phyloP scores from a whole-genome alignment of 2,329 filamentous ascomycete species.

The Furcasterigmium sp. region DNA sequence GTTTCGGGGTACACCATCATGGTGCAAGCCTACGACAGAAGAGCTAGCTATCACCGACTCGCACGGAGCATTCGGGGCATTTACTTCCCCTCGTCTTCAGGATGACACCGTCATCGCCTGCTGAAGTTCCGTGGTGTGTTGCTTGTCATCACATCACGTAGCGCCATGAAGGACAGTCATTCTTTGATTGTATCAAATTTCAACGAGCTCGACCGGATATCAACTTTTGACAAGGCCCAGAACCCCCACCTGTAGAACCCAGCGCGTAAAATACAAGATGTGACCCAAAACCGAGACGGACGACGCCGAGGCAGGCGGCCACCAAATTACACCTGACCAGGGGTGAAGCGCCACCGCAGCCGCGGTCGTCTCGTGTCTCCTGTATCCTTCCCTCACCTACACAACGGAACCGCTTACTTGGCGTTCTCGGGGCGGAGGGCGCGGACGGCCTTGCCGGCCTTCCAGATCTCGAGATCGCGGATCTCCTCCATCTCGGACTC shows the following conservation, averaged over 20 bases:
- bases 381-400: no score
- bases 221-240: constrained; percentile 15
- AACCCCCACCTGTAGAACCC: constrained; percentile 21
- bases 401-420: constrained; percentile 47
- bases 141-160: no score
- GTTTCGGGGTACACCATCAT: no score
- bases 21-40: no score
- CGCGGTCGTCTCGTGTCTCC: no score
- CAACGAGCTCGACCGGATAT: constrained; percentile 12
- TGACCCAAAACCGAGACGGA: constrained; percentile 5
- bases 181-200: constrained; percentile 2
- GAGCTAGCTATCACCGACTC: no score
- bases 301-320: constrained; percentile 8
- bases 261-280: constrained; percentile 28
- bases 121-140: no score
- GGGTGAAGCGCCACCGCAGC: no score
- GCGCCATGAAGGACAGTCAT: no score
- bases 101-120: no score
- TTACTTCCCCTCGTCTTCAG: no score
- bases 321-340: constrained; percentile 4
- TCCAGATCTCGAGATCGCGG: constrained; percentile 97
- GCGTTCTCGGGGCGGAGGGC: constrained; percentile 83
- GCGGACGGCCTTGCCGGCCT: constrained; percentile 94
- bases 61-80: no score
- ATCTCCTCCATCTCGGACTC: constrained; percentile 99